Evolutionary conservation across 2,329 filamentous ascomycete species (phyloP).

Genomic region (Pyrenochaeta sp.): DNA sequence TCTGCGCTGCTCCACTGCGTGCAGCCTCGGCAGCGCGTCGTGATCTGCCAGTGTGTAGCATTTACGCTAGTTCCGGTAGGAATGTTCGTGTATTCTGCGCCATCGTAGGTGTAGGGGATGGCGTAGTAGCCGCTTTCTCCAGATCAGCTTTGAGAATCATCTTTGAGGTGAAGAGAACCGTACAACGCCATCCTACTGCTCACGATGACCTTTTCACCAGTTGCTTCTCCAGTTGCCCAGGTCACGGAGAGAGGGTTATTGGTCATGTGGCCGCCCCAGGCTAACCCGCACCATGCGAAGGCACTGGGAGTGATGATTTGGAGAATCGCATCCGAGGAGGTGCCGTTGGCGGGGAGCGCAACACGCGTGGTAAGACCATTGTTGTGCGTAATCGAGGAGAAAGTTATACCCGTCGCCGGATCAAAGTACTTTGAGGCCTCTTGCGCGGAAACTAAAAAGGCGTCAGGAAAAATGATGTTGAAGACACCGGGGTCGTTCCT

Average conservation of each 20-base stretch:
- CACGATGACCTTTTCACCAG: constrained; percentile 14
- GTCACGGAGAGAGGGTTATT: constrained; percentile 24
- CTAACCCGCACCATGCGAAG: constrained; percentile 26
- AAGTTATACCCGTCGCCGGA: constrained; percentile 17
- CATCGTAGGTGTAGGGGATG: constrained; percentile 70
- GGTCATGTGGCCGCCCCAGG: constrained; percentile 29
- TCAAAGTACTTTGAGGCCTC: constrained; percentile 19
- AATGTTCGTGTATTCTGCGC: constrained; percentile 15
- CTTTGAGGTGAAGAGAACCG: background rate
- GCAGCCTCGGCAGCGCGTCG: constrained; percentile 23
- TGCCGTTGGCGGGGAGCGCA: constrained; percentile 16
- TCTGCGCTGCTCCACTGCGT: constrained; percentile 20
- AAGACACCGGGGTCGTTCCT: background rate
- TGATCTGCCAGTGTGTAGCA: constrained; percentile 22
- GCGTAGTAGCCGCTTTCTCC: constrained; percentile 81
- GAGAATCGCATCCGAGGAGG: constrained; percentile 21
- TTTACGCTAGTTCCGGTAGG: constrained; percentile 11
- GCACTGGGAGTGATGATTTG: constrained; percentile 20
- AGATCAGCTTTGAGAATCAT: background rate
- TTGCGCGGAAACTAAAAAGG: background rate
- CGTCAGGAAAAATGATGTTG: background rate
- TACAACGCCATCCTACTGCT: constrained; percentile 25
- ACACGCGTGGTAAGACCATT: constrained; percentile 25
- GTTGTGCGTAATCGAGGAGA: constrained; percentile 20
- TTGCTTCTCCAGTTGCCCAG: constrained; percentile 17